Percentiles rank a stretch among this genome's conserved stretches.
These are phyloP conservation scores for Dryas integrifolia DNA, from an alignment of 331 rosid species.

Conservation along the genomic window DNA sequence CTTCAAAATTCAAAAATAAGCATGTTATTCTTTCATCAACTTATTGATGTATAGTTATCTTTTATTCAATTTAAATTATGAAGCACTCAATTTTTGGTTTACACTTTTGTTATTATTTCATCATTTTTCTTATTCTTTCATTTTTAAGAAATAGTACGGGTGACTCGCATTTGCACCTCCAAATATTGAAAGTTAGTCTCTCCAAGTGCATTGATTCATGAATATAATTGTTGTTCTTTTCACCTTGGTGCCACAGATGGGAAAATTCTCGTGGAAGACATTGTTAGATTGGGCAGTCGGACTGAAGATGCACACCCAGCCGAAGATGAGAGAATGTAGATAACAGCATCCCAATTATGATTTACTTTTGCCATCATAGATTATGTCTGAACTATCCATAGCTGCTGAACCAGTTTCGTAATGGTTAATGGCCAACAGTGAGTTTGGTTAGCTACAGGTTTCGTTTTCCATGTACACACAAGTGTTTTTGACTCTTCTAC, in stretches of 20 bases:
- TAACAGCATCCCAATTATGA: not conserved
- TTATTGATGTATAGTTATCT: too few relatives aligned
- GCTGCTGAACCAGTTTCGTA: too few relatives aligned
- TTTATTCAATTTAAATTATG: too few relatives aligned
- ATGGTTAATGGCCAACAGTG: not conserved
- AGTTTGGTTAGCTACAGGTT: not conserved
- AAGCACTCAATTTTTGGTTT: not conserved
- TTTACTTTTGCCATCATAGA: not conserved
- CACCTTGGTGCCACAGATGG: conserved; percentile 62
- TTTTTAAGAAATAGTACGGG: not conserved
- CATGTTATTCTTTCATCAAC: too few relatives aligned
- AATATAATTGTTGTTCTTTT: not conserved
- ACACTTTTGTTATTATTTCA: not conserved
- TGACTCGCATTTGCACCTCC: not conserved
- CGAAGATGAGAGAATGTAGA: conserved; percentile 45
- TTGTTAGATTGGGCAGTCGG: conserved; percentile 76
- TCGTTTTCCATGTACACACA: not conserved
- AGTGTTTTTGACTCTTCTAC: not conserved
- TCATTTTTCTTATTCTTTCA: not conserved
- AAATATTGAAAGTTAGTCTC: too few relatives aligned
- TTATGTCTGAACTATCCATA: too few relatives aligned
- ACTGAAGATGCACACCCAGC: conserved; percentile 57
- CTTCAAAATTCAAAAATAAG: too few relatives aligned
- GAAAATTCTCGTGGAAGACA: conserved; percentile 91
- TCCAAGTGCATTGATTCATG: not conserved